Conservation (phyloP, 768 basidiomycete species). For the Wakefieldia striispora region DNA sequence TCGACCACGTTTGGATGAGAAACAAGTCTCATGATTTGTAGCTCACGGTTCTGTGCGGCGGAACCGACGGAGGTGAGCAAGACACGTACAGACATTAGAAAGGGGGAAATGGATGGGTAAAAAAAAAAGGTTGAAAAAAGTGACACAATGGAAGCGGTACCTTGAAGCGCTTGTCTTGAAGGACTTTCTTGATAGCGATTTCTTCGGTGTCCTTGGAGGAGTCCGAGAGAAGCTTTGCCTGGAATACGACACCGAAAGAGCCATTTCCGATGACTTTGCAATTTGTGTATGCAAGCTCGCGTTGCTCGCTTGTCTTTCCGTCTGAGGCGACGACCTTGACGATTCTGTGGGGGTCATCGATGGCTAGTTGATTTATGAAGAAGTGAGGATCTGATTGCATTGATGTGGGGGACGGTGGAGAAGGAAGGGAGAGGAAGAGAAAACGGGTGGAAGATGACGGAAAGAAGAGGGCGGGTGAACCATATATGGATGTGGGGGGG, state of each 20-base stretch:
- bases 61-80: conserved; percentile 13
- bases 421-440: conserved; percentile 35
- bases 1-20: conserved; percentile 98
- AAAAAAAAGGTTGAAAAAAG: conserved; percentile 1
- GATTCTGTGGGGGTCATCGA: conserved; percentile 96
- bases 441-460: conserved; percentile 34
- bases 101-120: not conserved
- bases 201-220: conserved; percentile 68
- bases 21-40: conserved; percentile 98
- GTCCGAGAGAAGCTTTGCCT: conserved; percentile 78
- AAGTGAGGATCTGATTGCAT: conserved; percentile 28
- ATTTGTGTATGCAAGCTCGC: conserved; percentile 90
- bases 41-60: conserved; percentile 83
- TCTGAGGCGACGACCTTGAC: conserved; percentile 94
- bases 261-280: conserved; percentile 99
- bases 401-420: conserved; percentile 13
- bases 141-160: conserved; percentile 42
- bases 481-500: conserved; percentile 28
- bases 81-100: conserved; percentile 1
- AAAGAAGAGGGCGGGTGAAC: conserved; percentile 22
- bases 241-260: conserved; percentile 98
- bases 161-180: conserved; percentile 99
- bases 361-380: conserved; percentile 45
- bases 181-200: conserved; percentile 99
- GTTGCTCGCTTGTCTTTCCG: conserved; percentile 88